Base-by-base conservation (phyloP, 352 stramenopile genomes). In the Thalassiosira oceanica region DNA sequence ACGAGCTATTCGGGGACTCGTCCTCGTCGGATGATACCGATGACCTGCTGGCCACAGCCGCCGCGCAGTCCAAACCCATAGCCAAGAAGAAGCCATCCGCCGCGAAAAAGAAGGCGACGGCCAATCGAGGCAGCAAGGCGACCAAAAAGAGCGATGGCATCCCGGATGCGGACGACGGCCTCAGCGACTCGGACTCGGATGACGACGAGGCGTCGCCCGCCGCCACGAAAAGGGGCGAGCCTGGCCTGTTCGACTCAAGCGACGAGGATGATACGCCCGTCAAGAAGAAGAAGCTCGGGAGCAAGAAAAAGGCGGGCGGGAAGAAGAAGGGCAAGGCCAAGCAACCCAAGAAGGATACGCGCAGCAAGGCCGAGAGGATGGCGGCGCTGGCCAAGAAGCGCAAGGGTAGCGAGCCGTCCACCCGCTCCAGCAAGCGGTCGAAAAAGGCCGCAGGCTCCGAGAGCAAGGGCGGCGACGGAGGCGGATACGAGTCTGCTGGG, bases 401-500 rank as follows among this genome's bases (percentile, higher is more conserved):
- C 29, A 31, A 13, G 43, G 28, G 13, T 6, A 26, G 6, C 26
- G 61, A 61, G 29, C 11, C 46, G 26, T 29, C 41, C 16, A 44
- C 51, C 62, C 66, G 27, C 1, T 41, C 33, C 37, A 53, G 64
- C 37, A 57, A 72, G 44, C 36, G 62, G 24, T 43, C 48, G 28
- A 71, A 76, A 55, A 28, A 58, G 31, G 21, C 28, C 18, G 16
- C 24, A n/a, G 39, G 35, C 0, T 37, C 11, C 3, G n/a, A 26
- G 20, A 37, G 20, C 3, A 42, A 61, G 0, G 62, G 61, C 3
- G 51, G 71, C 4, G 61, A 63, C 8, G 61, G 73, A 15, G 39
- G 63, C 15, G 81, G 80, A 41, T 86, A 92, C 41, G 74, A 87
- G 36, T 84, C 72, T 0, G 83, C 61, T 43, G 83, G 87, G 29